Evolutionary conservation across 176 grass and related monocot species (phyloP).

Genomic region (Musa acuminata): DNA sequence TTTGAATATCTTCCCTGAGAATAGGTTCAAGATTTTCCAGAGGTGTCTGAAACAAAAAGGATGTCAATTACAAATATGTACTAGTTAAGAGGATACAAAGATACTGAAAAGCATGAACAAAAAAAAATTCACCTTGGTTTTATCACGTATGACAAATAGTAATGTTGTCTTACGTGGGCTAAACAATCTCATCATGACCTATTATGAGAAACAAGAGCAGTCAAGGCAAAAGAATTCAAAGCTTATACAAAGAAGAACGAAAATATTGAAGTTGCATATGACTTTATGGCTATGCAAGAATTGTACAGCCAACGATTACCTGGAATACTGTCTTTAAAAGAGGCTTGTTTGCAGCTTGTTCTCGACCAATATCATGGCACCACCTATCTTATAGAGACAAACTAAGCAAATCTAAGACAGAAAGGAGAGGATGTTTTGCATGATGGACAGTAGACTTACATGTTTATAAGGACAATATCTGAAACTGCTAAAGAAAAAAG

Average conservation of each 20-base stretch:
- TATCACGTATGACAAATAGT: constrained; percentile 93
- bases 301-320: constrained; percentile 25
- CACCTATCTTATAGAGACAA: constrained; percentile 45
- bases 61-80: not conserved
- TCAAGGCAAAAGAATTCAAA: not conserved
- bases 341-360: constrained; percentile 99
- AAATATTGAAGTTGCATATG: not conserved
- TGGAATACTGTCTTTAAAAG: constrained; percentile 99
- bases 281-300: constrained; percentile 2
- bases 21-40: constrained; percentile 87
- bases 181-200: constrained; percentile 99
- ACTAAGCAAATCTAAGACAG: constrained; percentile 14
- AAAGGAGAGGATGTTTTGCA: not conserved
- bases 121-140: constrained; percentile 52
- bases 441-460: constrained; percentile 48
- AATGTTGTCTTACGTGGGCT: constrained; percentile 87
- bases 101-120: not conserved
- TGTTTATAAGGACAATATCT: constrained; percentile 96
- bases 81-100: not conserved
- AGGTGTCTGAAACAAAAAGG: constrained; percentile 58
- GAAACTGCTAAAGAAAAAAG: constrained; percentile 97
- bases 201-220: constrained; percentile 11
- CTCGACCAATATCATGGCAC: constrained; percentile 99
- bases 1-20: constrained; percentile 97
- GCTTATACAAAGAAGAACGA: not conserved